These are phyloP conservation scores for Gossypium trilobum DNA, from an alignment of 441 rosid genomes.

Conservation along the genomic window DNA sequence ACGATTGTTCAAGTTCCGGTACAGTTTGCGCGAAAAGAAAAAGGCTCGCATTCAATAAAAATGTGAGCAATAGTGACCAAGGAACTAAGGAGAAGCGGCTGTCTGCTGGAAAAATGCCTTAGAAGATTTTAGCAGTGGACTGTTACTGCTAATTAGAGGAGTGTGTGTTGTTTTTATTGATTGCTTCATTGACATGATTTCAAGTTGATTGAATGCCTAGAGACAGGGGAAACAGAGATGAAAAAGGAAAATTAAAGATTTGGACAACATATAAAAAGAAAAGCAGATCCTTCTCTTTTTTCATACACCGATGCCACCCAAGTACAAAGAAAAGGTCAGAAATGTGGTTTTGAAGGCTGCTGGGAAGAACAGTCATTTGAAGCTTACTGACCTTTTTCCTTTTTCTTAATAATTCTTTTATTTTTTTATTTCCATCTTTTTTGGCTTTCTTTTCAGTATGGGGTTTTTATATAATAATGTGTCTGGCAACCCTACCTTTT, in stretches of 20 bases:
- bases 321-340: constrained; percentile 1
- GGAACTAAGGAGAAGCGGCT: too few relatives aligned
- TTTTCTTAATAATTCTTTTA: background rate
- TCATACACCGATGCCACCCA: background rate
- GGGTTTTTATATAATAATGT: constrained; percentile 10
- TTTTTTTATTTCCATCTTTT: constrained; percentile 11
- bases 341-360: constrained; percentile 22
- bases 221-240: constrained; percentile 12
- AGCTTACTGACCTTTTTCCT: constrained; percentile 2
- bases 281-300: constrained; percentile 13
- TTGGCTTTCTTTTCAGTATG: constrained; percentile 9
- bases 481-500: constrained; percentile 34
- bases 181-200: constrained; percentile 1
- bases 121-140: background rate
- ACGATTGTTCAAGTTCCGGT: constrained; percentile 22
- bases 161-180: constrained; percentile 1
- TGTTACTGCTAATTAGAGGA: background rate
- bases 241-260: background rate
- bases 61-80: constrained; percentile 12
- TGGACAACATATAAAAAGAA: constrained; percentile 21
- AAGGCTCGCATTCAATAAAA: constrained; percentile 23
- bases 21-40: constrained; percentile 31
- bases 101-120: background rate
- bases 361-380: constrained; percentile 11
- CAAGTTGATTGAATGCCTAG: constrained; percentile 14